These are phyloP conservation scores for Chlamydomonas schloesseri DNA, from an alignment of 139 green algal genomes.

Conservation along the genomic window DNA sequence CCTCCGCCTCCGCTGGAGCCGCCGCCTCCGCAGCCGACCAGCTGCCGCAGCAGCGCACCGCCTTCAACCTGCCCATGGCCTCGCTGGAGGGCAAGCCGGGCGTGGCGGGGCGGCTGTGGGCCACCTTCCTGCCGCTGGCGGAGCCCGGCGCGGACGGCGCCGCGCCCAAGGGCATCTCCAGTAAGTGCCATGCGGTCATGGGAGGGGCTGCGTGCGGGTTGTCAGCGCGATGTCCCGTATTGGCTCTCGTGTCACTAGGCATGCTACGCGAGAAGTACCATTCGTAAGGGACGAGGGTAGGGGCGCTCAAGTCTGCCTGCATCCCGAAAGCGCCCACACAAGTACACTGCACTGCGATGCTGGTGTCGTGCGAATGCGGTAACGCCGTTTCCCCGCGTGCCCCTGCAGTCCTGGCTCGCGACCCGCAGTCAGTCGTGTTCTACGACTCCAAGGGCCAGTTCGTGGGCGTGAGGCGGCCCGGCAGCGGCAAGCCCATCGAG, in stretches of 20 bases:
- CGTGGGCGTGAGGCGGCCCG: constrained; percentile 91
- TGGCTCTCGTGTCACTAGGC: too few relatives aligned
- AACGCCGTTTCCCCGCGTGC: too few relatives aligned
- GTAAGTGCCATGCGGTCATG: constrained; percentile 77
- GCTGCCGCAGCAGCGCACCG: background rate
- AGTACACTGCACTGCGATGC: too few relatives aligned
- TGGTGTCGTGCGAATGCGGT: too few relatives aligned
- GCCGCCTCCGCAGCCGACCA: background rate
- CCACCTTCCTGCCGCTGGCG: constrained; percentile 83
- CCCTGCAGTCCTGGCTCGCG: constrained; percentile 84
- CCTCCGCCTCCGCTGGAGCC: background rate
- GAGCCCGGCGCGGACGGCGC: constrained; percentile 24
- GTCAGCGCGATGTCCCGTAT: too few relatives aligned
- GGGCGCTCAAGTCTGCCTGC: too few relatives aligned
- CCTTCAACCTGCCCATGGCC: constrained; percentile 90
- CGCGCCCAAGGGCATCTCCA: constrained; percentile 73
- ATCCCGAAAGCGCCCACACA: too few relatives aligned
- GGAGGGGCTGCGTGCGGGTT: too few relatives aligned
- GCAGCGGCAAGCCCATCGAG: constrained; percentile 86
- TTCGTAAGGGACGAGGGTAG: too few relatives aligned
- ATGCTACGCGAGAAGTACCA: too few relatives aligned
- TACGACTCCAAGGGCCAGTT: constrained; percentile 95
- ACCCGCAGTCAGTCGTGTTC: constrained; percentile 91
- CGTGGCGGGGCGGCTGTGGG: constrained; percentile 76
- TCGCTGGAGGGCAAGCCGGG: constrained; percentile 76